Percentiles rank a stretch among this genome's conserved stretches.
Conservation (phyloP, 2,329 filamentous ascomycete genomes). For the Hirsutella rhossiliensis region DNA sequence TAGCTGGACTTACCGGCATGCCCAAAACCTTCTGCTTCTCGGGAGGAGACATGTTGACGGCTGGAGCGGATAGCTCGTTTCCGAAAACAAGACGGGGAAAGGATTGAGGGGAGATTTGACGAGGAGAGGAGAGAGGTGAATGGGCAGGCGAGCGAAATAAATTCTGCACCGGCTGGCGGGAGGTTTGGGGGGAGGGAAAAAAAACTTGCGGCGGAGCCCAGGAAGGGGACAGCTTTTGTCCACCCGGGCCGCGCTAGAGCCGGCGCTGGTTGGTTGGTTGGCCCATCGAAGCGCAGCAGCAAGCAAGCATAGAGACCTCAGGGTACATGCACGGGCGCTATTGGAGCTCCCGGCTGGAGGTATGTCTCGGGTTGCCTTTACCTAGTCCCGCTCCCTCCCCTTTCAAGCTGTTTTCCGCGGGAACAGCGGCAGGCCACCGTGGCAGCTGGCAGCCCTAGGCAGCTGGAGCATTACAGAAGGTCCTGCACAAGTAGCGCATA, state of each 20-base stretch:
- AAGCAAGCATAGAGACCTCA: background rate
- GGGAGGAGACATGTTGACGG: conserved; percentile 41
- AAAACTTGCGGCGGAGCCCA: conserved; percentile 34
- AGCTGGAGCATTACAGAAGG: background rate
- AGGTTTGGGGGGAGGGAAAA: conserved; percentile 31
- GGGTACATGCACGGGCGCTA: background rate
- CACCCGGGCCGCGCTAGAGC: conserved; percentile 30
- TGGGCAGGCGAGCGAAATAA: conserved; percentile 28
- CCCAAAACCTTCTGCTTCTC: conserved; percentile 49
- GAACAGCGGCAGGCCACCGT: conserved; percentile 13
- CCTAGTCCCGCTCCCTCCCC: background rate
- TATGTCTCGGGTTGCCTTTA: background rate
- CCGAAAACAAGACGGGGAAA: conserved; percentile 31
- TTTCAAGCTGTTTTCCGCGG: conserved; percentile 16
- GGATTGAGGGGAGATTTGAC: conserved; percentile 50
- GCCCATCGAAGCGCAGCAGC: conserved; percentile 1
- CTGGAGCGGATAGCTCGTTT: conserved; percentile 22
- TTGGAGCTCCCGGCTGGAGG: background rate
- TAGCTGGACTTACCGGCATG: conserved; percentile 48
- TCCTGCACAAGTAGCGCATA: background rate
- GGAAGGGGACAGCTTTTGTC: conserved; percentile 35
- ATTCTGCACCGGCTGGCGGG: conserved; percentile 31
- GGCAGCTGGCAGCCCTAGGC: conserved; percentile 20
- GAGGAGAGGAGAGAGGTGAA: conserved; percentile 31
- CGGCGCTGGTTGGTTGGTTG: conserved; percentile 5